Evolutionary conservation across 148 eudicot genomes (phyloP), one percentile per base, ranked within the genome.

Genomic region (Talinum fruticosum): DNA sequence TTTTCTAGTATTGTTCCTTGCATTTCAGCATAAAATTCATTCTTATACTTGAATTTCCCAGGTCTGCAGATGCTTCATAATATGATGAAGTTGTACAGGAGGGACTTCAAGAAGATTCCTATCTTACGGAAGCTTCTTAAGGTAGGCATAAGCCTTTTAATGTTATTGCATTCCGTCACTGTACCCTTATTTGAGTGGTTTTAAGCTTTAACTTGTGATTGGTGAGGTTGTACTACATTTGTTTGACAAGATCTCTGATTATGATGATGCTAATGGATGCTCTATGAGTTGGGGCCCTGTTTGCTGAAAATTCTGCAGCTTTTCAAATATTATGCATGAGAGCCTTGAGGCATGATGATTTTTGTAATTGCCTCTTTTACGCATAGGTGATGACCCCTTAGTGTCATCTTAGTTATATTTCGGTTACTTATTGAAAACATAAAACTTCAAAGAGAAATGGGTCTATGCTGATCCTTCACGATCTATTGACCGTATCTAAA

Each of bases 61-160:
- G 99, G 99, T 83, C 83, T 91, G 89, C 99, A 96, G 83, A 93
- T 96, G 99, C 81, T 96, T 61, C 99, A 96, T 85, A 91, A 90
- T 77, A 91, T 96, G 86, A 79, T 96, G 92, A 96, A 96, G 87
- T 86, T 86, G 71, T 93, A 83, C 54, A 89, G 97, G 77, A 85
- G 82, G 75, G 91, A 90, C 79, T 93, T 88, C 75, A 89, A 83
- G 61, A 91, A 89, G 86, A 93, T 91, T 81, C 97, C 97, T 24
- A 96, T 96, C 47, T 86, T 93, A 38, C 88, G 99, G 57, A 96
- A 96, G 90, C 94, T 96, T 84, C 97, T 96, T 49, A 96, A 90
- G 97, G 97, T 96, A 80, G 66, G 76, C 18, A 32, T 74, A 37
- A 69, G 7, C 34, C 51, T 65, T 35, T 76, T 32, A 10, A 5